phyloP scores from a whole-genome alignment of 2,329 filamentous ascomycete genomes.

The Metarhizium rileyi region DNA sequence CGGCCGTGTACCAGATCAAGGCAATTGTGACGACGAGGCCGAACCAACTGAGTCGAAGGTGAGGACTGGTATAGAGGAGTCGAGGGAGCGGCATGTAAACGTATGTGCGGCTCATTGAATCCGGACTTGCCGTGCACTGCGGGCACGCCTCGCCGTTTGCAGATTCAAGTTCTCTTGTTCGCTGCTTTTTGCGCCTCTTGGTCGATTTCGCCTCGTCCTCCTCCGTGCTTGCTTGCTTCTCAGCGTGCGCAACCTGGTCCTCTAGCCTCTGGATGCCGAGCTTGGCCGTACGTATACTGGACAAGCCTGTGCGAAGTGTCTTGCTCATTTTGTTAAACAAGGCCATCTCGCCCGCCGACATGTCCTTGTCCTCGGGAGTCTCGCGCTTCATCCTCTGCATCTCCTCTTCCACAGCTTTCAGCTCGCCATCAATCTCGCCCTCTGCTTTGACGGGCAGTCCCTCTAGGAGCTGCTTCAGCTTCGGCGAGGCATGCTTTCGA shows the following conservation, averaged over 20 bases:
- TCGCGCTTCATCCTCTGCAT: neutral
- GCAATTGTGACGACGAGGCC: conserved; percentile 35
- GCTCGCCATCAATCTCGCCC: conserved; percentile 11
- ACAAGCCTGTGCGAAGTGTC: conserved; percentile 39
- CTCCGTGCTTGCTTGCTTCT: conserved; percentile 15
- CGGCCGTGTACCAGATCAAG: conserved; percentile 43
- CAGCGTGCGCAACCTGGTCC: conserved; percentile 35
- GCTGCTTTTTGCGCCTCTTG: neutral
- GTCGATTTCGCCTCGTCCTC: neutral
- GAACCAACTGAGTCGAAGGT: conserved; percentile 37
- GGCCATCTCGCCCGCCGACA: conserved; percentile 31
- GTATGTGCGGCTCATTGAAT: conserved; percentile 20
- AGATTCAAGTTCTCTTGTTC: neutral
- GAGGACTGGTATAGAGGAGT: conserved; percentile 34
- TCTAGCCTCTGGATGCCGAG: conserved; percentile 50
- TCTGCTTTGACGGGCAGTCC: conserved; percentile 16
- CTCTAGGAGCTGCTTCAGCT: conserved; percentile 16
- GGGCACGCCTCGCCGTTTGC: conserved; percentile 7
- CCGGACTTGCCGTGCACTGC: conserved; percentile 9
- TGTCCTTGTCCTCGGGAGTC: conserved; percentile 14
- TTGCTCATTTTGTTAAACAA: conserved; percentile 41
- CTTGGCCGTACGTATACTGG: conserved; percentile 44
- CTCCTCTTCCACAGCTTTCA: conserved; percentile 2
- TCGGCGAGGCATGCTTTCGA: conserved; percentile 20
- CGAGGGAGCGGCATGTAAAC: conserved; percentile 35